Conservation (phyloP, 192 early-diverging fungal genomes). For the Entophlyctis luteolus region DNA sequence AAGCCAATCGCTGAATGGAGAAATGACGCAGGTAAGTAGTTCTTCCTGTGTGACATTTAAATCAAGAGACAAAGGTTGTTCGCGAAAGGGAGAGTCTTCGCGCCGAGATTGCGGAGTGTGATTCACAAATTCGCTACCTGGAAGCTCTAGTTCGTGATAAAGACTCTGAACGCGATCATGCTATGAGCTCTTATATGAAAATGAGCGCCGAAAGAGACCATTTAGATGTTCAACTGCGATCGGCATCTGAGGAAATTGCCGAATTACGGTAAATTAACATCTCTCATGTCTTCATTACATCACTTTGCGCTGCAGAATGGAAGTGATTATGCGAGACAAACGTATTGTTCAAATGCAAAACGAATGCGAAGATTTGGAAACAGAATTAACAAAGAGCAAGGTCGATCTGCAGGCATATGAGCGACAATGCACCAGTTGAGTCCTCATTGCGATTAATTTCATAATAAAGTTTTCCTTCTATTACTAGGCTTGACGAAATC, state of each 20-base stretch:
- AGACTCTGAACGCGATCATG: constrained; percentile 47
- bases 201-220: constrained; percentile 44
- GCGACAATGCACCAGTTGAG: constrained; percentile 41
- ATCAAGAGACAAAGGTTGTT: background rate
- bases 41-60: background rate
- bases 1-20: constrained; percentile 43
- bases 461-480: background rate
- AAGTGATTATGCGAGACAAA: constrained; percentile 50
- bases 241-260: constrained; percentile 32
- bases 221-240: constrained; percentile 13
- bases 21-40: constrained; percentile 20
- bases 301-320: constrained; percentile 36
- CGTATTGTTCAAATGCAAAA: constrained; percentile 38
- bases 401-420: constrained; percentile 47
- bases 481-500: constrained; percentile 38
- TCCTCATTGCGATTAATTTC: background rate
- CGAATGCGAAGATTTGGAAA: constrained; percentile 32
- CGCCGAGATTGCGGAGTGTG: constrained; percentile 41
- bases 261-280: constrained; percentile 25
- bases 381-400: constrained; percentile 31
- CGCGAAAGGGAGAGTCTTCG: constrained; percentile 32
- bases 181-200: constrained; percentile 46
- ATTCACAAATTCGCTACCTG: constrained; percentile 41
- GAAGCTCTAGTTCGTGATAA: constrained; percentile 44
- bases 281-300: constrained; percentile 8